Evolutionary conservation across 1,139 yeast species (phyloP), one percentile per base, ranked within the genome.

Genomic region (Nematodospora anomalae): DNA sequence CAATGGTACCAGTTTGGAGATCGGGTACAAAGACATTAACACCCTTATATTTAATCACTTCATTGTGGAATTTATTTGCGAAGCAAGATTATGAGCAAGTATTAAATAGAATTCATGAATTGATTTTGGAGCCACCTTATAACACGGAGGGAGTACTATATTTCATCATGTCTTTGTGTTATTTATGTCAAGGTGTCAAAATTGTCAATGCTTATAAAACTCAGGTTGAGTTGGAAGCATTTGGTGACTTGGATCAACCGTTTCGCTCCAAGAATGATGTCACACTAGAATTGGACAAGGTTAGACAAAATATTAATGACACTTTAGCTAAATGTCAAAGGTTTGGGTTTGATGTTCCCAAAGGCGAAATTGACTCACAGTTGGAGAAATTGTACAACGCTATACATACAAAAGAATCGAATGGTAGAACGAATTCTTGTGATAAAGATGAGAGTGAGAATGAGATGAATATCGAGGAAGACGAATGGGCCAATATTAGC

Each of bases 41-140:
- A 1, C 74, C 76, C 0, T 35, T 68, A 36, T 68, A 66, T 39
- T 52, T 64, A n/a, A 53, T 64, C 2, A 54, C 64, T 4, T 50
- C 60, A 5, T 46, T 70, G 12, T 71, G 76, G 76, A 41, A 53
- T 16, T 50, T 68, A 15, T 43, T 70, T 29, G 49, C 51, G 4
- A 49, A 51, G 11, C 54, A 57, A n/a, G 55, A 63, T 8, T 58
- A 53, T 35, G 40, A 50, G 6, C 50, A 41, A 22, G 52, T 66
- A 2, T 53, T 51, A 29, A 64, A 58, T 9, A 57, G 47, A 12
- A 48, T 76, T 11, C 65, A 67, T 25, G 75, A 68, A 29, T 46
- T 73, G 32, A 45, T 73, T 23, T 55, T 74, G 27, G 65, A 61
- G 38, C 73, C 72, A 1, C 79, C 80, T 0, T 74, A 62, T 46